A percentile compares a stretch with the other conserved stretches of the same genome.
phyloP scores from a whole-genome alignment of 495 filamentous ascomycete genomes.

The Podospora bellae-mahoneyi region DNA sequence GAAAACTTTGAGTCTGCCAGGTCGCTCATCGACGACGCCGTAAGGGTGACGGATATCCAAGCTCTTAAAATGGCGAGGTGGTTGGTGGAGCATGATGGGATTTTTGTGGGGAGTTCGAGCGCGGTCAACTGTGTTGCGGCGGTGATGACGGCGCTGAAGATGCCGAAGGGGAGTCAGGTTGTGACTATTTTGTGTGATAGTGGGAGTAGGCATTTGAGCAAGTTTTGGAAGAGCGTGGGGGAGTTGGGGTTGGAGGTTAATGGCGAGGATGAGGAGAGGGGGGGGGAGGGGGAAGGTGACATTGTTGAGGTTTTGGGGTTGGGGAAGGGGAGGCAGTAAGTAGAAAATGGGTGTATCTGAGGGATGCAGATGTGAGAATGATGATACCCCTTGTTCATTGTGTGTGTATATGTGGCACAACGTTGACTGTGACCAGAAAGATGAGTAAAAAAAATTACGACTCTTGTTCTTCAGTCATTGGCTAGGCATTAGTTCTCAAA shows the following conservation, averaged over 20 bases:
- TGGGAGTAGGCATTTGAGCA: slow-evolving; percentile 84
- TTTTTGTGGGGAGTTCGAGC: slow-evolving; percentile 91
- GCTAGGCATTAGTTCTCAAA: too few species aligned
- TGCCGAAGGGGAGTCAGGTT: slow-evolving; percentile 67
- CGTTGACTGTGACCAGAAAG: too few species aligned
- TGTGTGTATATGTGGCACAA: too few species aligned
- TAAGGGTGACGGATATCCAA: slow-evolving; percentile 88
- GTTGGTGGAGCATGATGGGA: slow-evolving; percentile 92
- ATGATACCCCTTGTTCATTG: too few species aligned
- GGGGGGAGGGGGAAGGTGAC: slow-evolving; percentile 16
- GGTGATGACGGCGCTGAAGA: slow-evolving; percentile 66
- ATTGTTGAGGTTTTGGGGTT: neutral
- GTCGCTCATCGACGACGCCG: slow-evolving; percentile 80
- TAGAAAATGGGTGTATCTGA: neutral
- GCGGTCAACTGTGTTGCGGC: slow-evolving; percentile 96
- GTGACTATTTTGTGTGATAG: slow-evolving; percentile 93
- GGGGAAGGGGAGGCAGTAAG: neutral
- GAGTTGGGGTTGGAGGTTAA: slow-evolving; percentile 60
- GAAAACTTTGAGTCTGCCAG: slow-evolving; percentile 86
- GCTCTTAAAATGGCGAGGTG: slow-evolving; percentile 89
- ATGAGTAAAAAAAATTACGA: too few species aligned
- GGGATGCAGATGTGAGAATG: too few species aligned
- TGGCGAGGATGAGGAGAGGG: slow-evolving; percentile 45
- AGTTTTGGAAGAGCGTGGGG: slow-evolving; percentile 85
- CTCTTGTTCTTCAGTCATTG: too few species aligned